These are phyloP conservation scores for Epicoccum sorghinum DNA, from an alignment of 2,329 filamentous ascomycete species.

Conservation along the genomic window DNA sequence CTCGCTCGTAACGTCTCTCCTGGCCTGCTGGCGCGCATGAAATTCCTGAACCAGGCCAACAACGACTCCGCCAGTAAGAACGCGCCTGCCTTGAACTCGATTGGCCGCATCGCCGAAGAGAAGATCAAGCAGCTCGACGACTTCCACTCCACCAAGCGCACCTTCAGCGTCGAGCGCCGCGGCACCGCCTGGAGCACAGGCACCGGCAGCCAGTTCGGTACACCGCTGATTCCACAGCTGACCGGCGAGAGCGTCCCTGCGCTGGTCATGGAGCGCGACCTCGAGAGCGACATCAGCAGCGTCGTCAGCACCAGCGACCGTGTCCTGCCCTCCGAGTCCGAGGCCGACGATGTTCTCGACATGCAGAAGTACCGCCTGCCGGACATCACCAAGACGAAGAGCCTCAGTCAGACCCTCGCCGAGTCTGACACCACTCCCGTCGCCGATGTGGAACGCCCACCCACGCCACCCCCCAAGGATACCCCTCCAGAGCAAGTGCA, in stretches of 20 bases:
- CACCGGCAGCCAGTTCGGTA: conserved; percentile 49
- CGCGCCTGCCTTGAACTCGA: conserved; percentile 30
- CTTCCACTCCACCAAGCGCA: conserved; percentile 62
- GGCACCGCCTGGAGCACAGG: conserved; percentile 74
- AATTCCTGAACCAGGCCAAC: conserved; percentile 49
- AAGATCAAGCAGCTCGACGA: conserved; percentile 73
- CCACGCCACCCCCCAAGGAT: conserved; percentile 59
- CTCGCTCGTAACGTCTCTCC: conserved; percentile 50
- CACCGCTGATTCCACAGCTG: conserved; percentile 40
- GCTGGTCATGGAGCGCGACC: conserved; percentile 47
- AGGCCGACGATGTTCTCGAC: conserved; percentile 67
- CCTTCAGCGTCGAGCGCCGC: conserved; percentile 65
- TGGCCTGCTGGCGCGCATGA: conserved; percentile 53
- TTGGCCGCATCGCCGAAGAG: conserved; percentile 73
- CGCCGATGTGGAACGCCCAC: conserved; percentile 19
- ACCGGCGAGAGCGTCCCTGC: conserved; percentile 47
- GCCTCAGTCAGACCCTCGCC: conserved; percentile 45
- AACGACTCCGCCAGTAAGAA: conserved; percentile 45
- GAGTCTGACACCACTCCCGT: conserved; percentile 23
- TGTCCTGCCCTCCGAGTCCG: conserved; percentile 57
- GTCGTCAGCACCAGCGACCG: conserved; percentile 61
- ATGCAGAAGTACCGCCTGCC: conserved; percentile 76
- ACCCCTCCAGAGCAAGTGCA: conserved; percentile 49
- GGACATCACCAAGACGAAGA: conserved; percentile 73
- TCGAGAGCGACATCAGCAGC: conserved; percentile 55